These are phyloP conservation scores for Cyberlindnera xishuangbannaensis DNA, from an alignment of 805 yeast species.

Conservation along the genomic window DNA sequence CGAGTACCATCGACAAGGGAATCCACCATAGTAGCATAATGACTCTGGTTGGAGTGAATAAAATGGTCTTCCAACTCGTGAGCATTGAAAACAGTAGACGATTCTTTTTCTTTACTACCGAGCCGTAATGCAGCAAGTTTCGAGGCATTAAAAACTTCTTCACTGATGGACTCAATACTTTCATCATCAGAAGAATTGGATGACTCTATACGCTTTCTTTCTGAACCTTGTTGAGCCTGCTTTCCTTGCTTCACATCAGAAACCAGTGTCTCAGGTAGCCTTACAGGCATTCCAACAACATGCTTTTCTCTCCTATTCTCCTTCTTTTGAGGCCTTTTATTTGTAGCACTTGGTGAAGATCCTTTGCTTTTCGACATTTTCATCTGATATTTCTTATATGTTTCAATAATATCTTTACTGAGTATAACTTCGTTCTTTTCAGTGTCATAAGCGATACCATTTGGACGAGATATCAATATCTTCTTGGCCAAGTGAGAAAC, in stretches of 20 bases:
- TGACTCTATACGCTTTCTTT: slow-evolving; percentile 1
- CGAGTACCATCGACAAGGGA: too few relatives aligned
- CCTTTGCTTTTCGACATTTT: slow-evolving; percentile 3
- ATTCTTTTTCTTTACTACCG: background rate
- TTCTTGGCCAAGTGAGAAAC: slow-evolving; percentile 29
- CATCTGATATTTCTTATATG: slow-evolving; percentile 4
- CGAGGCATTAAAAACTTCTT: slow-evolving; percentile 1
- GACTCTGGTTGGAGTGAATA: background rate
- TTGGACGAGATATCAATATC: slow-evolving; percentile 23
- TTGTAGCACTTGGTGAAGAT: background rate
- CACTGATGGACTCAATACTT: slow-evolving; percentile 3
- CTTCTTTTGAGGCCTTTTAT: background rate
- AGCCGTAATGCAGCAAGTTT: background rate
- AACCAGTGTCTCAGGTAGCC: too few relatives aligned
- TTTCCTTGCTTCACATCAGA: slow-evolving; percentile 1
- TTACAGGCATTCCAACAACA: too few relatives aligned
- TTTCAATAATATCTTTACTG: slow-evolving; percentile 6
- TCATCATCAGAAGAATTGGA: slow-evolving; percentile 1
- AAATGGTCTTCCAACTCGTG: background rate
- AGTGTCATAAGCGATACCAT: slow-evolving; percentile 26
- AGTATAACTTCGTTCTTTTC: slow-evolving; percentile 12
- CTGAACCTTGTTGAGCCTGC: background rate
- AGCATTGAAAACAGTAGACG: background rate
- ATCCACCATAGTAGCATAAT: background rate
- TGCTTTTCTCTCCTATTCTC: too few relatives aligned